Evolutionary conservation across 2,329 filamentous ascomycete species (phyloP), one percentile per base, ranked within the genome.

Genomic region (Alternaria infectoria): DNA sequence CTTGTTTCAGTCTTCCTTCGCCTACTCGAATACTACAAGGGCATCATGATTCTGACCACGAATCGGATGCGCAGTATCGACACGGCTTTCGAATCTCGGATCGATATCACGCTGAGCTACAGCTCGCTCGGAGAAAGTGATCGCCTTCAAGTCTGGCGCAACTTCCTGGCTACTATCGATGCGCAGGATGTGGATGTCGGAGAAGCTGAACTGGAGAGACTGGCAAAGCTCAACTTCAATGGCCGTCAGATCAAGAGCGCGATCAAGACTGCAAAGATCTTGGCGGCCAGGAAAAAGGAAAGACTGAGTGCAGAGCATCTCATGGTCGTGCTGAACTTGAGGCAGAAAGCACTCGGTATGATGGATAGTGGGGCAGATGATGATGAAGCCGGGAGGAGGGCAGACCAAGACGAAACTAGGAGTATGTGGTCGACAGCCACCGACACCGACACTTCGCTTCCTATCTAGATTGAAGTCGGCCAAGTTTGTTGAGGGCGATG

Each of bases 21-120:
- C 5, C 65, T 76, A 1, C 68, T 83, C 19, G 81, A 83, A 51
- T 83, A 83, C 64, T 83, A 79, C 66, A 68, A 75, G 23, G 82
- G 82, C 8, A 80, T 83, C 49, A 70, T 83, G 65, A 81, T 83
- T 64, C 65, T 84, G 6, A 83, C 82, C 0, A 81, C 80, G 5
- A 84, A 84, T 54, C 79, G 81, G 0, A 77, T 82, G 19, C 57
- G 60, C 17, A 66, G 7, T 67, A 75, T 83, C 55, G 82, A 83
- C 55, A 75, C 78, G 1, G 81, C 81, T 0, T 80, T 84, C 62
- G 62, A 74, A 36, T 74, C 66, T 32, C 72, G 69, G 28, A 75
- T 72, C 10, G 47, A 51, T 28, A 57, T 61, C 44, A 60, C 54
- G 4, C 32, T 64, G 10, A 55, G 52, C n/a, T 64, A 60, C 43